Evolutionary conservation across 78 protist species (phyloP).

Genomic region (Anaeramoeba flamelloides): DNA sequence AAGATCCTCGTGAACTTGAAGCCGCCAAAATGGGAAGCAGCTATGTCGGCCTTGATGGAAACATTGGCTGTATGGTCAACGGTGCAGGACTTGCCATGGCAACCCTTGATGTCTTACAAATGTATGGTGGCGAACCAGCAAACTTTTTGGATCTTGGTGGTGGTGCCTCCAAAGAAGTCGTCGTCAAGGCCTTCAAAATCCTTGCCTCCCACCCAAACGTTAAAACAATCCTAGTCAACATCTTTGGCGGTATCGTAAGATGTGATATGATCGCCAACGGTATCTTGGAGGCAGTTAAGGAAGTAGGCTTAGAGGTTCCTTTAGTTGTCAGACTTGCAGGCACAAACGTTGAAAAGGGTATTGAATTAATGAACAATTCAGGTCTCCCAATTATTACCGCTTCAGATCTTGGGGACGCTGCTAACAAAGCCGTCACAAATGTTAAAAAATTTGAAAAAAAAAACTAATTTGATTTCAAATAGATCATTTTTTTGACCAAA

Average conservation of each 20-base stretch:
- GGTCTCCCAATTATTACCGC: constrained; percentile 45
- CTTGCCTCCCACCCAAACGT: constrained; percentile 44
- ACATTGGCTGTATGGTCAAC: constrained; percentile 92
- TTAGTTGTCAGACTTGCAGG: constrained; percentile 45
- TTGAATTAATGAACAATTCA: constrained; percentile 37
- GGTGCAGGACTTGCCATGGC: constrained; percentile 99
- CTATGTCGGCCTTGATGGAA: constrained; percentile 88
- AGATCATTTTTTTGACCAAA: too few relatives aligned
- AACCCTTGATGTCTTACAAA: constrained; percentile 85
- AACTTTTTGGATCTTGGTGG: constrained; percentile 96
- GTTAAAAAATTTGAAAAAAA: too few relatives aligned
- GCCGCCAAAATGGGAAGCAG: constrained; percentile 75
- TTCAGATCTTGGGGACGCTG: constrained; percentile 68
- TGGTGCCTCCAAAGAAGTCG: constrained; percentile 57
- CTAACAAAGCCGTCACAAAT: constrained; percentile 53
- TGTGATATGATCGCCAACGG: constrained; percentile 29
- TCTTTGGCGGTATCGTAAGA: constrained; percentile 39
- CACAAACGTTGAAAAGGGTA: constrained; percentile 51
- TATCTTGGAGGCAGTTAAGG: constrained; percentile 4
- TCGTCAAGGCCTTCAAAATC: constrained; percentile 73
- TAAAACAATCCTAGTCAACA: constrained; percentile 13
- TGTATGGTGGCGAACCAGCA: constrained; percentile 88
- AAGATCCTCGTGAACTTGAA: constrained; percentile 72
- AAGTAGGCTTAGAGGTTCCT: constrained; percentile 17
- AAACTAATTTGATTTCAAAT: too few relatives aligned